Evolutionary conservation across 2,329 filamentous ascomycete genomes (phyloP).

Genomic region (Fusarium pseudonygamai): DNA sequence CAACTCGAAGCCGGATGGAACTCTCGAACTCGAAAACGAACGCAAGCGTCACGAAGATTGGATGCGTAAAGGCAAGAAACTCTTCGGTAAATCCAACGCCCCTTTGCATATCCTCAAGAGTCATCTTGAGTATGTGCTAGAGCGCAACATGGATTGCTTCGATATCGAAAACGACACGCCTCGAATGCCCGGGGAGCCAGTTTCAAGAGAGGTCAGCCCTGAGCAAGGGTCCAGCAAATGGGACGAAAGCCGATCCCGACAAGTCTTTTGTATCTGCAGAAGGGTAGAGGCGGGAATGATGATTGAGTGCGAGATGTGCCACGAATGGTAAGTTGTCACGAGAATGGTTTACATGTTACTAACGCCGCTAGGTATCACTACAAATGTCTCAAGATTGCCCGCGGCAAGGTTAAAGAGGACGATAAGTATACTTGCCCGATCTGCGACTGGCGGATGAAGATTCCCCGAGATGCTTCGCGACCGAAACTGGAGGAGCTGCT

Average conservation of each 20-base stretch:
- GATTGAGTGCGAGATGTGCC: conserved; percentile 98
- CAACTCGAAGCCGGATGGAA: conserved; percentile 91
- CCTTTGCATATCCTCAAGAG: conserved; percentile 94
- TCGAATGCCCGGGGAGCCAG: conserved; percentile 88
- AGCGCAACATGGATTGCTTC: conserved; percentile 91
- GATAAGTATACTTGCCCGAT: conserved; percentile 99
- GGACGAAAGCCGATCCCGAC: conserved; percentile 71
- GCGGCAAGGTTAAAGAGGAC: conserved; percentile 97
- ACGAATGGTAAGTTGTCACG: conserved; percentile 80
- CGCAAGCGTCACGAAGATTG: conserved; percentile 96
- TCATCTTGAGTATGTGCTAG: conserved; percentile 92
- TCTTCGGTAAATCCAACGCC: conserved; percentile 98
- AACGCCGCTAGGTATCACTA: conserved; percentile 81
- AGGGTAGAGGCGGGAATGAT: conserved; percentile 96
- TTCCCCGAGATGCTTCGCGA: conserved; percentile 93
- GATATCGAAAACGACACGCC: conserved; percentile 86
- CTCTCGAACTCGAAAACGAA: conserved; percentile 91
- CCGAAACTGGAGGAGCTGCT: conserved; percentile 93
- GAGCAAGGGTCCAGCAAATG: conserved; percentile 62
- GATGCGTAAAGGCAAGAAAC: conserved; percentile 98
- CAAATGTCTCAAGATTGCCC: conserved; percentile 96
- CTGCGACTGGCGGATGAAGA: conserved; percentile 96
- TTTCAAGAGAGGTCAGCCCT: conserved; percentile 80
- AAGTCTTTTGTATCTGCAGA: conserved; percentile 97
- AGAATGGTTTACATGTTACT: not conserved